Base-by-base conservation (phyloP, 2,329 filamentous ascomycete genomes). In the Botrytis cinerea region DNA sequence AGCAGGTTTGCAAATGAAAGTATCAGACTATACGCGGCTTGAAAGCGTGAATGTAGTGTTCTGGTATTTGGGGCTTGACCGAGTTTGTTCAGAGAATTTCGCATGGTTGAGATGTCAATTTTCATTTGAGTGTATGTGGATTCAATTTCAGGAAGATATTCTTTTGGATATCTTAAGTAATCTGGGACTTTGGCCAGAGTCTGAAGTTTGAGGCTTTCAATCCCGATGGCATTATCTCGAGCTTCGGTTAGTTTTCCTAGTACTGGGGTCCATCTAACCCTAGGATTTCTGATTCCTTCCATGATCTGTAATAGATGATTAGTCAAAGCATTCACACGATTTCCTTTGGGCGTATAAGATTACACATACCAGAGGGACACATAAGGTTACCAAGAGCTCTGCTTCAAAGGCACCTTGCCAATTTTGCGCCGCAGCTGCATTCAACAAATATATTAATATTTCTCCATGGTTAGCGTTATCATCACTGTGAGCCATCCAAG, bases 161-260 rank as follows among this genome's bases (percentile, higher is more conserved):
- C 1, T 18, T 54, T 8, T 12, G 46, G 64, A 8, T 28, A 7
- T 28, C 64, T 38, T 2, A 67, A 35, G 28, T 38, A 67, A 16
- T 67, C 64, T 2, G 32, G 64, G 22, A 67, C 46, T 25, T 67
- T 32, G 14, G 64, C 45, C 20, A 67, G 22, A 14, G n/a, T 32
- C 18, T 28, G 32, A 4, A 67, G 14, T 4, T 67, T 67, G 22
- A 67, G 45, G 25, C 45, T 67, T 40, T 51, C 32, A 9, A 67
- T 67, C 1, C 32, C 8, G 8, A 67, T 40, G 46, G 64, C 64
- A 3, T 67, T 40, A 28, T 67, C 64, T 10, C 64, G 64, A n/a
- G 64, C 64, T 51, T 67, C 64, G 14, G 64, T 67, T 38, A 67
- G 5, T 67, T 51, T 67, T 40, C 18, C 64, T 7, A 67, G 46